A percentile compares a stretch with the other conserved stretches of the same genome.
These are phyloP conservation scores for Lasiodiplodia sp. DNA, from an alignment of 2,329 filamentous ascomycete species.

Conservation along the genomic window DNA sequence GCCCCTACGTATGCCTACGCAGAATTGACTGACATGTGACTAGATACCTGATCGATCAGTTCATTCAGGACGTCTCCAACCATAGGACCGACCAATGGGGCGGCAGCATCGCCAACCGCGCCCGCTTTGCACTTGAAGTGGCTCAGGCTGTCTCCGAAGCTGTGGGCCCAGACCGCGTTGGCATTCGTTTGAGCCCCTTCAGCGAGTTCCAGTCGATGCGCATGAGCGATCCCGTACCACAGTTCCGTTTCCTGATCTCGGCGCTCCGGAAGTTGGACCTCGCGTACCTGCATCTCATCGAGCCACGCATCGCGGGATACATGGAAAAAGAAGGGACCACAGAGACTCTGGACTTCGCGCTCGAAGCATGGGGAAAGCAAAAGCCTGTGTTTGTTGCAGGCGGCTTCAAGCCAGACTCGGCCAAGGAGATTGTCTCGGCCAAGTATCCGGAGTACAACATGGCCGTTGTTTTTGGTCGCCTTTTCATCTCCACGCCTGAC, in stretches of 20 bases:
- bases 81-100: constrained; percentile 58
- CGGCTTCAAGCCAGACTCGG: not conserved
- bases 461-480: constrained; percentile 57
- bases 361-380: not conserved
- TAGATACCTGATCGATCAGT: constrained; percentile 69
- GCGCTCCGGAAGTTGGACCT: constrained; percentile 57
- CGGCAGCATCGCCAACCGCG: constrained; percentile 59
- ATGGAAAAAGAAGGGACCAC: not conserved
- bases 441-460: constrained; percentile 53
- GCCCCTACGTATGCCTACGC: too few relatives aligned
- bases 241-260: constrained; percentile 66
- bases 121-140: constrained; percentile 62
- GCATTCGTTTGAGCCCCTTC: constrained; percentile 66
- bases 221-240: constrained; percentile 67
- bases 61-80: constrained; percentile 67
- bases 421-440: constrained; percentile 50
- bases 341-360: not conserved
- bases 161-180: constrained; percentile 61
- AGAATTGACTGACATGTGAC: not conserved
- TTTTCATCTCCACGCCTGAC: constrained; percentile 59
- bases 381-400: not conserved
- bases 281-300: not conserved
- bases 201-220: constrained; percentile 66
- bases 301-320: not conserved
- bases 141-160: constrained; percentile 58